A percentile compares a stretch with the other conserved stretches of the same genome.
phyloP scores from a whole-genome alignment of 768 basidiomycete genomes.

The Calocybe indica region DNA sequence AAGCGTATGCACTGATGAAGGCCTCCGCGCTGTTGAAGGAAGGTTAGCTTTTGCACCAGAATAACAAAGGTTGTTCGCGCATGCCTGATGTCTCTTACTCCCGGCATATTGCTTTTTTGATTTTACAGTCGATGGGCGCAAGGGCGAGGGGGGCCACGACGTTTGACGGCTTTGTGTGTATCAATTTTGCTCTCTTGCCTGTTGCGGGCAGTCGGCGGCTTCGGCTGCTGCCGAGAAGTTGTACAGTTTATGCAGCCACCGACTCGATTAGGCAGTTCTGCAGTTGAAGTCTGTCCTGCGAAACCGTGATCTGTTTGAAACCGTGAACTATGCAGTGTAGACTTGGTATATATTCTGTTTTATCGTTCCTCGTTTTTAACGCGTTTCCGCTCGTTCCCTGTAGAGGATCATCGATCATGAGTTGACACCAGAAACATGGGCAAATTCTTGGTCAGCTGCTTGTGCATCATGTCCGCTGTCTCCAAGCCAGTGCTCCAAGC shows the following conservation, averaged over 20 bases:
- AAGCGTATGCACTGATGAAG: slow-evolving; percentile 92
- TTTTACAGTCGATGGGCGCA: slow-evolving; percentile 41
- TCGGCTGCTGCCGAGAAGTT: slow-evolving; percentile 36
- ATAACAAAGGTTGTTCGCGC: slow-evolving; percentile 11
- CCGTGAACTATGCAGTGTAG: too few species aligned
- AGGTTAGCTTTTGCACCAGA: slow-evolving; percentile 13
- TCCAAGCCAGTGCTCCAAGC: too few species aligned
- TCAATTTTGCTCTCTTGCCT: slow-evolving; percentile 21
- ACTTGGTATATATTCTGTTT: too few species aligned
- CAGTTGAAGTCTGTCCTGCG: neutral
- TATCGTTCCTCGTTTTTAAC: too few species aligned
- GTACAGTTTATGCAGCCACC: slow-evolving; percentile 26
- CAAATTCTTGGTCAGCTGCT: too few species aligned
- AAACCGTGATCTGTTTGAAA: too few species aligned
- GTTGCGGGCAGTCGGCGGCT: slow-evolving; percentile 22
- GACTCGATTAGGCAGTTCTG: slow-evolving; percentile 17
- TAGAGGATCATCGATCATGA: too few species aligned
- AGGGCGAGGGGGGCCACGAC: slow-evolving; percentile 40
- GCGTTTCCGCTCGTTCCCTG: too few species aligned
- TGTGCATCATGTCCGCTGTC: too few species aligned
- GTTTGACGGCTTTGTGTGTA: slow-evolving; percentile 46
- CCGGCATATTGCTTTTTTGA: slow-evolving; percentile 58
- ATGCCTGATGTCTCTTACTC: slow-evolving; percentile 78
- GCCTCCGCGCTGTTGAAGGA: slow-evolving; percentile 67
- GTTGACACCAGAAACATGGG: too few species aligned